These are phyloP conservation scores for Bremia lactucae DNA, from an alignment of 352 stramenopile species.

Conservation along the genomic window DNA sequence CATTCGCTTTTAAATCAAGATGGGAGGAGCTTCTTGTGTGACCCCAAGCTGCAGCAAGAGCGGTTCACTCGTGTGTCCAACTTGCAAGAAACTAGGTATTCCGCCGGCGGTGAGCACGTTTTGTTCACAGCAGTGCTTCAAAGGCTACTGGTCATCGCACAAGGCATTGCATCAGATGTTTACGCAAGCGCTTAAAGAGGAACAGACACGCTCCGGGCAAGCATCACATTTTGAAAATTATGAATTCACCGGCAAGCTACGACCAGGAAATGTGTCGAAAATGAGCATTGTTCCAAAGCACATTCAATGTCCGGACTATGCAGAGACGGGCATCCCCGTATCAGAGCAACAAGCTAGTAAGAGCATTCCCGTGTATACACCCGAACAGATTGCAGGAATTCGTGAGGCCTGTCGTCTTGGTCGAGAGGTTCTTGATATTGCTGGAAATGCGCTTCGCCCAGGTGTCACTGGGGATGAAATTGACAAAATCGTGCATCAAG, in stretches of 20 bases:
- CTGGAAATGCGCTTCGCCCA: slow-evolving; percentile 68
- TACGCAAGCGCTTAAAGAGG: slow-evolving; percentile 37
- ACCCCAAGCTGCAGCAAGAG: slow-evolving; percentile 69
- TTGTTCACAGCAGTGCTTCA: slow-evolving; percentile 95
- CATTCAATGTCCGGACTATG: slow-evolving; percentile 88
- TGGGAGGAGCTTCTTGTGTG: slow-evolving; percentile 37
- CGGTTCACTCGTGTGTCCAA: slow-evolving; percentile 83
- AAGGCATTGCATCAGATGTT: slow-evolving; percentile 95
- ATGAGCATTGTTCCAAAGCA: slow-evolving; percentile 54
- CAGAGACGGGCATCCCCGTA: slow-evolving; percentile 64
- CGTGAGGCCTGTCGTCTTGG: slow-evolving; percentile 76
- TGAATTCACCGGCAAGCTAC: slow-evolving; percentile 74
- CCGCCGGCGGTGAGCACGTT: slow-evolving; percentile 82
- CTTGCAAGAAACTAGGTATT: slow-evolving; percentile 86
- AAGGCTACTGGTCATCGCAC: slow-evolving; percentile 90
- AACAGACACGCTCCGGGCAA: slow-evolving; percentile 11
- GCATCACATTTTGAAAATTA: slow-evolving; percentile 50
- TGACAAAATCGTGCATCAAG: slow-evolving; percentile 92
- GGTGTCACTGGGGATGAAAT: slow-evolving; percentile 96
- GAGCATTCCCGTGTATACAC: slow-evolving; percentile 89
- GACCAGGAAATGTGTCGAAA: slow-evolving; percentile 70
- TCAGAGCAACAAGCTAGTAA: slow-evolving; percentile 53
- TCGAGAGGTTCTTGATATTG: slow-evolving; percentile 94
- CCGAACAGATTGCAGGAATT: slow-evolving; percentile 91
- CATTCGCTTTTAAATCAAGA: slow-evolving; percentile 14